Conservation (phyloP, 2,329 filamentous ascomycete species). For the Blastomyces parvus region DNA sequence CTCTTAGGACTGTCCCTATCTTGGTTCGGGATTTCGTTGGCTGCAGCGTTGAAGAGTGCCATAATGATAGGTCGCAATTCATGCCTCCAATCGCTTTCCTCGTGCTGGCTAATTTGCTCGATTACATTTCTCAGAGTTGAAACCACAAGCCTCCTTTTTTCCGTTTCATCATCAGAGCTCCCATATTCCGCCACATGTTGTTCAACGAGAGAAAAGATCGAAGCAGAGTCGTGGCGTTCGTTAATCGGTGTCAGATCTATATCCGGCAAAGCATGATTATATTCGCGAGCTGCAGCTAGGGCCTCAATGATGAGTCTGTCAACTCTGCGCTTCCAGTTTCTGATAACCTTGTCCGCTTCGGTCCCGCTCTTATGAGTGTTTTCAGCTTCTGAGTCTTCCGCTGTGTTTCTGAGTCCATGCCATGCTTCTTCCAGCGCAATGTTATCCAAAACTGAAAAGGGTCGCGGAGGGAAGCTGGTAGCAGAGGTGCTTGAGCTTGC, state of each 20-base stretch:
- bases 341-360: not conserved
- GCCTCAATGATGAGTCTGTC: constrained; percentile 6
- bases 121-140: constrained; percentile 1
- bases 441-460: constrained; percentile 72
- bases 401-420: constrained; percentile 44
- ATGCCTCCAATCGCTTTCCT: not conserved
- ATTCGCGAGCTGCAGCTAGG: not conserved
- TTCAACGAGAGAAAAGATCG: constrained; percentile 4
- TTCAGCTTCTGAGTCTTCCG: constrained; percentile 9
- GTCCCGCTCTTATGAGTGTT: constrained; percentile 12
- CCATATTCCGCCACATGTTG: not conserved
- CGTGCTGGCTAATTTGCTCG: constrained; percentile 2
- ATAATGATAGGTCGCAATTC: constrained; percentile 3
- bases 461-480: constrained; percentile 56
- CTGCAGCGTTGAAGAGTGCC: not conserved
- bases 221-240: constrained; percentile 1
- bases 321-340: not conserved
- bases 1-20: not conserved
- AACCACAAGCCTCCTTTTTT: not conserved
- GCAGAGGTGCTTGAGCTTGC: constrained; percentile 41
- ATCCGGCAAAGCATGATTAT: not conserved
- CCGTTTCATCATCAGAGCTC: not conserved
- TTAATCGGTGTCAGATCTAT: constrained; percentile 4
- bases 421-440: constrained; percentile 70
- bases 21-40: not conserved